Evolutionary conservation across 2,329 filamentous ascomycete genomes (phyloP).

Genomic region (Knufia fluminis): DNA sequence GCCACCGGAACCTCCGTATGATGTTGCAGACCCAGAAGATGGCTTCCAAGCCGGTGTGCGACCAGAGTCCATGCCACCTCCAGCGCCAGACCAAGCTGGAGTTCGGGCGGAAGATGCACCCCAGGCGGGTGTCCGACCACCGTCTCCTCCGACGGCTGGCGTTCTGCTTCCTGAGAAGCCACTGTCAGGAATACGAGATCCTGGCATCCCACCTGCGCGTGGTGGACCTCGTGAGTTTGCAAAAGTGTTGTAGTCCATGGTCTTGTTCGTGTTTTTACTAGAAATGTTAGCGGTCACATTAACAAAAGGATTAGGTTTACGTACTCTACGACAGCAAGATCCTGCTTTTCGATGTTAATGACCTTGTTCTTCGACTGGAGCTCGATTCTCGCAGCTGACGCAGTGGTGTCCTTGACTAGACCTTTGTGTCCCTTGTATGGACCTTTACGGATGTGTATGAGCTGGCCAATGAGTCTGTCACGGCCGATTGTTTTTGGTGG

Average conservation of each 20-base stretch:
- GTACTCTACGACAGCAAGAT: constrained; percentile 77
- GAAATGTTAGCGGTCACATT: constrained; percentile 17
- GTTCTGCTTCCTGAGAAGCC: constrained; percentile 64
- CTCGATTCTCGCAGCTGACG: constrained; percentile 77
- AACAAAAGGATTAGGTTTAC: constrained; percentile 19
- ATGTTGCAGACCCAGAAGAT: constrained; percentile 45
- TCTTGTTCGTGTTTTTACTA: constrained; percentile 18
- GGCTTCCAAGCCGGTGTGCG: constrained; percentile 49
- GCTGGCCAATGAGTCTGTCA: constrained; percentile 81
- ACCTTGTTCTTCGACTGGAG: constrained; percentile 91
- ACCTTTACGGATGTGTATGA: constrained; percentile 77
- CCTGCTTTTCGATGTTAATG: constrained; percentile 71
- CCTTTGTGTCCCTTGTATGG: constrained; percentile 87
- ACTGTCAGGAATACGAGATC: constrained; percentile 35
- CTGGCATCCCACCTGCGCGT: constrained; percentile 24
- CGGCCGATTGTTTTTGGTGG: constrained; percentile 66
- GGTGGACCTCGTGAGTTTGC: constrained; percentile 16
- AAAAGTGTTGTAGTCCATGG: constrained; percentile 21
- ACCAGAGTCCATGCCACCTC: constrained; percentile 25
- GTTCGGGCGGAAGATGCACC: constrained; percentile 44
- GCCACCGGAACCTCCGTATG: constrained; percentile 52
- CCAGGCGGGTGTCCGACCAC: constrained; percentile 49
- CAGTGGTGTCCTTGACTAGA: constrained; percentile 91
- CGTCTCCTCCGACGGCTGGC: constrained; percentile 46
- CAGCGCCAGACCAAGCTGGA: constrained; percentile 13